Percentiles rank a stretch among this genome's conserved stretches.
phyloP scores from a whole-genome alignment of 164 flowering plant genomes.

The Tetracentron sinense region DNA sequence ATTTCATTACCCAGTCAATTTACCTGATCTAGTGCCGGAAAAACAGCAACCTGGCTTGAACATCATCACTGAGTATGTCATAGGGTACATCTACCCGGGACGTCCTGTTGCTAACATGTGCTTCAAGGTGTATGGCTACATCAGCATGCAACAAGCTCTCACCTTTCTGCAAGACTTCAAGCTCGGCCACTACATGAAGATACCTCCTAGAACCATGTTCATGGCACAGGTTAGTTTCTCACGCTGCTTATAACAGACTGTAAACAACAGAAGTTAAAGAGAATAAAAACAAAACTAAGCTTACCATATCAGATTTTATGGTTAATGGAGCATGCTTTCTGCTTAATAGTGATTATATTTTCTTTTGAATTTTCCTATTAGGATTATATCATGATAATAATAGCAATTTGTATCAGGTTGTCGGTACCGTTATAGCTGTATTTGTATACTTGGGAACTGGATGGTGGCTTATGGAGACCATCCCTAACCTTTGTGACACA shows the following conservation, averaged over 20 bases:
- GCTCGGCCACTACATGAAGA: conserved; percentile 3
- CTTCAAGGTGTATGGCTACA: conserved; percentile 3
- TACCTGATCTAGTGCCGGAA: background rate
- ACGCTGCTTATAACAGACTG: background rate
- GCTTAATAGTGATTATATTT: too few relatives aligned
- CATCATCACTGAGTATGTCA: background rate
- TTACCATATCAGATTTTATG: too few relatives aligned
- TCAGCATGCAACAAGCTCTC: background rate
- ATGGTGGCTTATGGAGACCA: background rate
- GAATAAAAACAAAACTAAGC: too few relatives aligned
- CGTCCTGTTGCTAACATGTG: background rate
- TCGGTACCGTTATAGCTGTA: background rate
- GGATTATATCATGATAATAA: too few relatives aligned
- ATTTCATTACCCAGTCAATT: background rate
- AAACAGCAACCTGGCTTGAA: background rate
- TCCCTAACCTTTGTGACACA: background rate
- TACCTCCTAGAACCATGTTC: conserved; percentile 1
- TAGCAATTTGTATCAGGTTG: too few relatives aligned
- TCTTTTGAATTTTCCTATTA: background rate
- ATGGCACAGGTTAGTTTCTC: background rate
- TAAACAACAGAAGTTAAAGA: too few relatives aligned
- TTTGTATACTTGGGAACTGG: background rate
- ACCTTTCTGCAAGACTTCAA: conserved; percentile 1
- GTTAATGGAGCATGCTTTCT: too few relatives aligned
- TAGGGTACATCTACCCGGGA: background rate